Base-by-base conservation (phyloP, 495 filamentous ascomycete species). In the Xeromyces bisporus region DNA sequence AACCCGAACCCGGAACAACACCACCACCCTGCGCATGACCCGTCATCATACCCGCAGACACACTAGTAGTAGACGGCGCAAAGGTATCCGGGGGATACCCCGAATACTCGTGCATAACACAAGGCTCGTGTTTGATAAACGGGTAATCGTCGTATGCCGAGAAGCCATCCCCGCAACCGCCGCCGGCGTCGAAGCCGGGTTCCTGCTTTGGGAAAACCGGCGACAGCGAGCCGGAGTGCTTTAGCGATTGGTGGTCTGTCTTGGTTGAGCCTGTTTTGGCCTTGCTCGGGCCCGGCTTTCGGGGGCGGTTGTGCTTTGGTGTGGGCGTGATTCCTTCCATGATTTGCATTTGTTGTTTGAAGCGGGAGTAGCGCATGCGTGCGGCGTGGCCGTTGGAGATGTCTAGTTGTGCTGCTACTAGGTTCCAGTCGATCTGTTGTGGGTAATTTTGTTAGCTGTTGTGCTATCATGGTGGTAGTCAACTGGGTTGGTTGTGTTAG, bases 361-460 rank as follows among this genome's bases (percentile, higher is more conserved):
- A 80, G 24, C 79, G 71, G 13, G 71, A 73, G 50, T 70, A 85
- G 20, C 79, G 75, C 79, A 85, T 85, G 27, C 79, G 75, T 18
- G 79, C 77, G 6, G 79, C 79, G 50, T 85, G 79, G 43, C 77
- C 78, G 44, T 83, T 85, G 38, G 76, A 77, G 35, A 83, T 80
- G 32, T 67, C 60, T 2, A 65, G 48, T 26, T 75, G 59, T 5
- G 50, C 34, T 15, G 79, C 77, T 15, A 85, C 76, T 33, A 61
- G 49, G 38, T 67, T 73, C 79, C 78, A 85, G 47, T 85, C 71
- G 41, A 83, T 72, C 78, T 82, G 30, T 18, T 18, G 2, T 7
- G 20, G n/a, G n/a, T 15, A 15, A 29, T n/a, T 20, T n/a, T 3
- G n/a, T 17, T 21, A 7, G 3, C n/a, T 20, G 29, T 6, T 3